A percentile compares a stretch with the other conserved stretches of the same genome.
phyloP scores from a whole-genome alignment of 495 filamentous ascomycete genomes.

The Lentithecium fluviatile region DNA sequence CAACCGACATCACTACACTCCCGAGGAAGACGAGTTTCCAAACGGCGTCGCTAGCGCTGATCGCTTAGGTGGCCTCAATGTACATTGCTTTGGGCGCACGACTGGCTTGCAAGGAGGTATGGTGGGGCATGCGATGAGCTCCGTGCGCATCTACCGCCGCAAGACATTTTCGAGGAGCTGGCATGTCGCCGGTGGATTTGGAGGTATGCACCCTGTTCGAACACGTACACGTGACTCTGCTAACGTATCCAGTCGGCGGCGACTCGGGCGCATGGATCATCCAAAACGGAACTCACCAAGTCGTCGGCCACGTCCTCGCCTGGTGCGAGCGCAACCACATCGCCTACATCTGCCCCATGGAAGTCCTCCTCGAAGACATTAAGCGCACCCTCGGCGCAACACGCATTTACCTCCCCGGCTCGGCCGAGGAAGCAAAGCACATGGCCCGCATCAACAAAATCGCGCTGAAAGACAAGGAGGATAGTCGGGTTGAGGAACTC shows the following conservation, averaged over 20 bases:
- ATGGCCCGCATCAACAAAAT: background rate
- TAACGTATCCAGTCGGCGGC: slow-evolving; percentile 62
- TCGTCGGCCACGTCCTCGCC: slow-evolving; percentile 87
- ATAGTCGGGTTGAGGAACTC: slow-evolving; percentile 17
- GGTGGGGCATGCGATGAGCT: slow-evolving; percentile 71
- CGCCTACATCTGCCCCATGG: slow-evolving; percentile 93
- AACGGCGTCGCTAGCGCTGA: slow-evolving; percentile 40
- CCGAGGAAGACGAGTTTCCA: slow-evolving; percentile 44
- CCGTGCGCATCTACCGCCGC: slow-evolving; percentile 79
- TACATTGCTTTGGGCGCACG: slow-evolving; percentile 90
- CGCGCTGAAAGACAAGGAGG: slow-evolving; percentile 1
- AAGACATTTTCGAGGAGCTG: slow-evolving; percentile 78
- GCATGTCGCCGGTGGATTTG: slow-evolving; percentile 70
- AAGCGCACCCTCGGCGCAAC: slow-evolving; percentile 64
- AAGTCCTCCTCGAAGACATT: slow-evolving; percentile 83
- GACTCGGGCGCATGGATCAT: slow-evolving; percentile 95
- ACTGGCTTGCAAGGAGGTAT: slow-evolving; percentile 76
- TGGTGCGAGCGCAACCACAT: slow-evolving; percentile 72
- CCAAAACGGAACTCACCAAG: slow-evolving; percentile 71
- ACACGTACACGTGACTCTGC: background rate
- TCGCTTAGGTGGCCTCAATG: slow-evolving; percentile 66
- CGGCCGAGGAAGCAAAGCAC: slow-evolving; percentile 23
- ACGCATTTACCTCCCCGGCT: slow-evolving; percentile 55
- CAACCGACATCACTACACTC: slow-evolving; percentile 24
- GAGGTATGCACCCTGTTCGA: slow-evolving; percentile 49